Evolutionary conservation across 2,329 filamentous ascomycete species (phyloP).

Genomic region (Xylariaceae sp.): DNA sequence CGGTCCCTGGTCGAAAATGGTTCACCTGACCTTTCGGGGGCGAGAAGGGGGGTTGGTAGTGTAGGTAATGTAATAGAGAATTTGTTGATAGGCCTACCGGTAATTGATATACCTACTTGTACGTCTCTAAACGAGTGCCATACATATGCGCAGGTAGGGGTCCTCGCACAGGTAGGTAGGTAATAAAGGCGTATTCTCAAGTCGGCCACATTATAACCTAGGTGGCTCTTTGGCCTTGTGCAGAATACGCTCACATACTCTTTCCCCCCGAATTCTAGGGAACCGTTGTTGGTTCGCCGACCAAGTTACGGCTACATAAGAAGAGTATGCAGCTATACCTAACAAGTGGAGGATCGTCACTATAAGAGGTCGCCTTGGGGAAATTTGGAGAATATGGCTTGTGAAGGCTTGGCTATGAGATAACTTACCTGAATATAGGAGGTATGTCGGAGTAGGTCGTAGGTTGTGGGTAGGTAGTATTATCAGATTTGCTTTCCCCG

Average conservation of each 20-base stretch:
- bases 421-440: background rate
- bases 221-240: background rate
- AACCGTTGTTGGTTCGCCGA: background rate
- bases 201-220: background rate
- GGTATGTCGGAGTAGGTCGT: too few relatives aligned
- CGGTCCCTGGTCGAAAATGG: conserved; percentile 10
- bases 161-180: too few relatives aligned
- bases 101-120: background rate
- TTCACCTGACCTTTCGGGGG: conserved; percentile 12
- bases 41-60: background rate
- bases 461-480: too few relatives aligned
- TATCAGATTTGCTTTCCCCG: background rate
- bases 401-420: background rate
- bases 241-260: background rate
- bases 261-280: background rate
- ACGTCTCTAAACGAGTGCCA: too few relatives aligned
- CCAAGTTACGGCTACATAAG: background rate
- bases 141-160: too few relatives aligned
- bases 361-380: conserved; percentile 10
- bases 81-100: background rate
- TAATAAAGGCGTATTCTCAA: background rate
- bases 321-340: background rate
- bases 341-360: background rate
- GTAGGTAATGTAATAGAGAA: background rate
- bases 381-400: conserved; percentile 17